Evolutionary conservation across 345 rosid genomes (phyloP), one percentile per base, ranked within the genome.

Genomic region (Kandelia obovata): DNA sequence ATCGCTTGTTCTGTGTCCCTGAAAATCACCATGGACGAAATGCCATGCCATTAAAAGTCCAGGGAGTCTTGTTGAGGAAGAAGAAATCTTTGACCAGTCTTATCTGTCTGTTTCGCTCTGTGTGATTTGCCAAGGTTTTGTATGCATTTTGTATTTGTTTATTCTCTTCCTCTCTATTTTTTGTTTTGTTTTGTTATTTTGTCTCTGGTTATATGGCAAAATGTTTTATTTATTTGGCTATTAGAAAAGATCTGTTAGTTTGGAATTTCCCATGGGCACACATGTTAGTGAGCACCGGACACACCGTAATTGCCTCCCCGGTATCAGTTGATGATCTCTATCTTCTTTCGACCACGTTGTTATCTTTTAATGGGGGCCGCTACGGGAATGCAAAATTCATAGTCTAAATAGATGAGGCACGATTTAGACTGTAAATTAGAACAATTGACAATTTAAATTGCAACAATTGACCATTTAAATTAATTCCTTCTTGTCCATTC

Each of bases 211-310:
- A 1, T 28, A 23, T 47, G 37, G 10, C 65, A 65, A 65, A 55
- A 5, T 51, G 68, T 65, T 6, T 32, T 32, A 5, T 46, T n/a
- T 47, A 19, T 26, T 67, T 11, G 35, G 2, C 25, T 66, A 66
- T 63, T 63, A 43, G 7, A 20, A 20, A 37, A 13, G 9, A 46
- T 11, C 20, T 52, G 7, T 10, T 16, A 16, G 46, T 46, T 46
- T 1, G 39, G 60, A 23, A 34, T 21, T 30, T 46, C 75, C 46
- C 64, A 32, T 63, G 67, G 66, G 26, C 61, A 62, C 67, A 70
- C 67, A 53, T 31, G 75, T 58, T 47, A 17, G 58, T 25, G 49
- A 46, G 32, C 15, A n/a, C 26, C 34, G 51, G 49, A 43, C 53
- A 32, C 34, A 16, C 2, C 34, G 46, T 52, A 4, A 11, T 43